phyloP scores from a whole-genome alignment of 164 flowering plant genomes.

The Liriodendron chinense region DNA sequence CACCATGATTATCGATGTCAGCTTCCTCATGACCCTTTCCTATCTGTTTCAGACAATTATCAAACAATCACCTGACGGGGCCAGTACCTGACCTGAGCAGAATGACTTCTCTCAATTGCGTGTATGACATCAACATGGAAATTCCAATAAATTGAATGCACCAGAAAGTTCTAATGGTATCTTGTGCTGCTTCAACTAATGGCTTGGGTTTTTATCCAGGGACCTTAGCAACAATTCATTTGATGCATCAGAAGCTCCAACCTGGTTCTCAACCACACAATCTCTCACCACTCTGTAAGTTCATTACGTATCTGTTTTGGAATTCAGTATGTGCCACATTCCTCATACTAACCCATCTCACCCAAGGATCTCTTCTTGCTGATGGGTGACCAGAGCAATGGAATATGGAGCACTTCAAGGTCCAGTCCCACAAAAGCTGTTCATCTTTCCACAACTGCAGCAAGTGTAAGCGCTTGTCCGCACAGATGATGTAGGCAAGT shows the following conservation, averaged over 20 bases:
- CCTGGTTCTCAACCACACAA: constrained; percentile 72
- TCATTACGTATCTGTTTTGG: not conserved
- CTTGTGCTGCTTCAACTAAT: not conserved
- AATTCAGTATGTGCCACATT: not conserved
- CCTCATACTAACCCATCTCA: constrained; percentile 7
- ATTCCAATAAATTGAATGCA: not conserved
- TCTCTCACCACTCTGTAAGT: constrained; percentile 89
- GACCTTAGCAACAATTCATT: constrained; percentile 90
- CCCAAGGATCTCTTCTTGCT: not conserved
- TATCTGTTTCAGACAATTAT: constrained; percentile 59
- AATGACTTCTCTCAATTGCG: constrained; percentile 63
- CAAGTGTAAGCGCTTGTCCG: constrained; percentile 59
- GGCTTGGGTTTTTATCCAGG: constrained; percentile 35
- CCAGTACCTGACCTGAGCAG: constrained; percentile 59
- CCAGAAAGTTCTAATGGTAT: not conserved
- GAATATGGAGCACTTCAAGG: constrained; percentile 68
- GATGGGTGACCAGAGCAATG: constrained; percentile 39
- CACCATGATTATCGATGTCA: not conserved
- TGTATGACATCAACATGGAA: constrained; percentile 46
- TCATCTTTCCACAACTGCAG: constrained; percentile 62
- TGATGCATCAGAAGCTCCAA: constrained; percentile 59
- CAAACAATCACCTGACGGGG: constrained; percentile 60
- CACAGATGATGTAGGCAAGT: not conserved
- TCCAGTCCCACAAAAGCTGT: constrained; percentile 46
- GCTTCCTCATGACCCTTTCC: not conserved